phyloP scores from a whole-genome alignment of 352 stramenopile species.

The Globisporangium splendens region DNA sequence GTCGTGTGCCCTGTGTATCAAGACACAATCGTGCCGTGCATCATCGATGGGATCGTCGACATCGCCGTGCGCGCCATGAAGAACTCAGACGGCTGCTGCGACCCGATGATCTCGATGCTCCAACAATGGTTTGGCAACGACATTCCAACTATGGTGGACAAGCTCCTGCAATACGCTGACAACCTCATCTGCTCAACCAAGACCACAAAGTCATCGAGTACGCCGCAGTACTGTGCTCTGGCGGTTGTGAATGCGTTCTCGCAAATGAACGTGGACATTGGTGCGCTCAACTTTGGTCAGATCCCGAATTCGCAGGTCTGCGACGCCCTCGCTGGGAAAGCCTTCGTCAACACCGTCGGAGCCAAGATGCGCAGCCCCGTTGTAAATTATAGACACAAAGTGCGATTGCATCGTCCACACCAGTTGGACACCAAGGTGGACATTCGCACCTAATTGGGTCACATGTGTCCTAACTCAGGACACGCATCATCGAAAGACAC shows the following conservation, averaged over 20 bases:
- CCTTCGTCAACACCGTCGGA: slow-evolving; percentile 34
- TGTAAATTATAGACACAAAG: too few relatives aligned
- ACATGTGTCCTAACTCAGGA: too few relatives aligned
- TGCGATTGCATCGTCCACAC: too few relatives aligned
- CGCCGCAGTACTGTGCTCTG: slow-evolving; percentile 32
- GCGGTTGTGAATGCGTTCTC: slow-evolving; percentile 27
- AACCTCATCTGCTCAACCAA: slow-evolving; percentile 35
- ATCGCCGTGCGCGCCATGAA: slow-evolving; percentile 5
- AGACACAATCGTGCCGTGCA: slow-evolving; percentile 29
- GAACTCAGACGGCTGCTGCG: too few relatives aligned
- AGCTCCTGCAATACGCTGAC: slow-evolving; percentile 20
- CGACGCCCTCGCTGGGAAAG: slow-evolving; percentile 29
- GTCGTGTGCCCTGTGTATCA: slow-evolving; percentile 26
- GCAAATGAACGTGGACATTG: background rate
- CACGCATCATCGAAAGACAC: too few relatives aligned
- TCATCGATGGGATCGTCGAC: slow-evolving; percentile 28
- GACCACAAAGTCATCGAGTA: slow-evolving; percentile 3
- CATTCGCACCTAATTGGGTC: too few relatives aligned
- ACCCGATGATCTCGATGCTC: slow-evolving; percentile 21
- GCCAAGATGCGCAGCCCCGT: slow-evolving; percentile 20
- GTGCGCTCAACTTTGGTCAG: slow-evolving; percentile 22
- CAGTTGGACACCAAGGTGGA: too few relatives aligned
- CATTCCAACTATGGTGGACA: slow-evolving; percentile 24
- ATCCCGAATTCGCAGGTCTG: slow-evolving; percentile 51
- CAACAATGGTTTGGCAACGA: slow-evolving; percentile 27